These are phyloP conservation scores for Colletotrichum sp. DNA, from an alignment of 2,329 filamentous ascomycete species.

Conservation along the genomic window DNA sequence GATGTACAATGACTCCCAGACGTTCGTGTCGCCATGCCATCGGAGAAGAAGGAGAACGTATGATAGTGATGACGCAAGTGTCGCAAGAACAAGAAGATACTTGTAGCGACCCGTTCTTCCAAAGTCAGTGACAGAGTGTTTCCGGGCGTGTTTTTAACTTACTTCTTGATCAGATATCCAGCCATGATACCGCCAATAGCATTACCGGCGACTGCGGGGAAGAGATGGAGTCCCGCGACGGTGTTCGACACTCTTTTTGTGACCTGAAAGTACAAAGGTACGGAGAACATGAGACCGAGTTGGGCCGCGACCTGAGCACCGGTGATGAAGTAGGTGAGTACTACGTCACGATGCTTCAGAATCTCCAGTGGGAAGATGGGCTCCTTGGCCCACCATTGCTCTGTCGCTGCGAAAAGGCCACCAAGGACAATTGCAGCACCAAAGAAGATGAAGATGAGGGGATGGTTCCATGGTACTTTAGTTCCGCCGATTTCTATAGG, in stretches of 20 bases:
- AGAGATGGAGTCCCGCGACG: constrained; percentile 62
- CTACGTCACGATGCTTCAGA: constrained; percentile 54
- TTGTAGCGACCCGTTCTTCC: constrained; percentile 65
- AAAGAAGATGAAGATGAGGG: constrained; percentile 49
- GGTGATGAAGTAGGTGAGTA: constrained; percentile 58
- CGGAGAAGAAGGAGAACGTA: constrained; percentile 59
- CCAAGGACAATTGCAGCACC: constrained; percentile 22
- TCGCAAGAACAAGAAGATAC: constrained; percentile 53
- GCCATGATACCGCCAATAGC: constrained; percentile 66
- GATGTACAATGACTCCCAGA: constrained; percentile 63
- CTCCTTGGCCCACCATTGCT: constrained; percentile 45
- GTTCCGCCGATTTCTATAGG: constrained; percentile 62
- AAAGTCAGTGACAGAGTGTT: background rate
- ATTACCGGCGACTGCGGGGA: constrained; percentile 73
- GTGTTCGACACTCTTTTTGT: constrained; percentile 63
- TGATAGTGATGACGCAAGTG: constrained; percentile 51
- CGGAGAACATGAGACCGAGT: constrained; percentile 57
- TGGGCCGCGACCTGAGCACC: constrained; percentile 63
- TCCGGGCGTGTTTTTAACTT: background rate
- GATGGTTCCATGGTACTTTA: constrained; percentile 55
- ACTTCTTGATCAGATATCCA: constrained; percentile 60
- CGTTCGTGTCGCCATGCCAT: constrained; percentile 65
- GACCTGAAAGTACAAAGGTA: constrained; percentile 74
- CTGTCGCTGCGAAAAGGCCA: constrained; percentile 4
- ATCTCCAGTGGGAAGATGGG: constrained; percentile 65